A percentile compares a stretch with the other conserved stretches of the same genome.
These are phyloP conservation scores for Stylosanthes scabra DNA, from an alignment of 331 rosid genomes.

Conservation along the genomic window DNA sequence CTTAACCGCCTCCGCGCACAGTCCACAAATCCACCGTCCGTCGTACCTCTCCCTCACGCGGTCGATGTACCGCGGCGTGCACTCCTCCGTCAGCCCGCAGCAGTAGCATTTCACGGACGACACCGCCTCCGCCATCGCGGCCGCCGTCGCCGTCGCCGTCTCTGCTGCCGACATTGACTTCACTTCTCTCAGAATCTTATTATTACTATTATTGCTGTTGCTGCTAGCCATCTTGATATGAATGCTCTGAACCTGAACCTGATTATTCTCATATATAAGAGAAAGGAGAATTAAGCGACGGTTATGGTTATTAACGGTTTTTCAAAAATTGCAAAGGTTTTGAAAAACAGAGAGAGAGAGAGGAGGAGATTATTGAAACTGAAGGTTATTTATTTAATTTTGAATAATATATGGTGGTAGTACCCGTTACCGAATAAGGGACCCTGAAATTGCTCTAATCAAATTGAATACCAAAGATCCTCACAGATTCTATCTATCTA, in stretches of 20 bases:
- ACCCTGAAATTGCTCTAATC: constrained; percentile 15
- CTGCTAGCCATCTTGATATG: background rate
- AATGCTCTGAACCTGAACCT: background rate
- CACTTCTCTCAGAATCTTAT: background rate
- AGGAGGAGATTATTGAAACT: background rate
- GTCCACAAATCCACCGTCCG: constrained; percentile 81
- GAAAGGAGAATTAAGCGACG: background rate
- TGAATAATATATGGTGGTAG: background rate
- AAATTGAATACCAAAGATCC: constrained; percentile 8
- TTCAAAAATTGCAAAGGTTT: background rate
- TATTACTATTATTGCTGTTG: background rate
- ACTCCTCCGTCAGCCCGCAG: constrained; percentile 74
- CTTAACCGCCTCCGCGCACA: constrained; percentile 72
- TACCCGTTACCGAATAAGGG: background rate
- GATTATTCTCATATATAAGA: background rate
- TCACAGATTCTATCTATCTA: background rate
- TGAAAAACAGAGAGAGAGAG: background rate
- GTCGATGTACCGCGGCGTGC: constrained; percentile 59
- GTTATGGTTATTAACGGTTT: background rate
- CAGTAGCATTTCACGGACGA: constrained; percentile 59
- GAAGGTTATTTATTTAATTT: background rate
- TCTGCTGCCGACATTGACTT: constrained; percentile 30
- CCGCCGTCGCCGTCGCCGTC: constrained; percentile 40
- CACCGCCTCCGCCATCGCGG: constrained; percentile 30
- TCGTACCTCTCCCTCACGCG: constrained; percentile 57